Evolutionary conservation across 2,329 filamentous ascomycete genomes (phyloP), one percentile per base, ranked within the genome.

Genomic region (Stromatinia cepivora): DNA sequence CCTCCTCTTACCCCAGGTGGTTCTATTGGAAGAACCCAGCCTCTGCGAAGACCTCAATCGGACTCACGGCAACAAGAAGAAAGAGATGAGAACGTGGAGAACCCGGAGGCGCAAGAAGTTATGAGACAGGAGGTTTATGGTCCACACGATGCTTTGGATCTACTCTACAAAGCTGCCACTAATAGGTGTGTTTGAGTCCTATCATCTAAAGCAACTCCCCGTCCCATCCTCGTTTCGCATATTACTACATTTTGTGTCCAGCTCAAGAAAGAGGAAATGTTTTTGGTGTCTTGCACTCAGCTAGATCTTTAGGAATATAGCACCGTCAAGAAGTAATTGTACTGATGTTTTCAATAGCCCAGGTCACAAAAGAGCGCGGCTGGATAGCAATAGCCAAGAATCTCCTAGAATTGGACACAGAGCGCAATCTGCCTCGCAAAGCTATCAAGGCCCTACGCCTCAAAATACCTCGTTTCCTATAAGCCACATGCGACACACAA

Each of bases 91-190:
- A 87, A 87, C 63, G 78, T 90, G 31, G 87, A 90, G 78, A 90
- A 90, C 75, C 80, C 87, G 8, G 88, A 90, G 79, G 88, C 88
- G 31, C 86, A 87, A 76, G 83, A 84, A 11, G 86, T 90, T 70
- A 89, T 90, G 87, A 82, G 87, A 45, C 84, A 82, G 68, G 91
- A 92, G 74, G 89, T 98, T 57, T 97, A 94, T 79, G 94, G 93
- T 48, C 93, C 92, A 4, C 94, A 97, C 77, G 94, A 98, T 82
- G 94, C 94, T 34, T 84, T 98, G 61, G 93, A 97, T 79, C 84
- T 97, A 69, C 85, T 98, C 22, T 96, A 96, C 77, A 94, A 97
- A 81, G 94, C 94, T 28, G 93, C 88, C 42, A 90, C 87, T 53
- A 86, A 89, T 77, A 87, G 84, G 84, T 76, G 74, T 50, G 66